A percentile compares a stretch with the other conserved stretches of the same genome.
Conservation (phyloP, 2,329 filamentous ascomycete genomes). For the Scytalidium lignicola region DNA sequence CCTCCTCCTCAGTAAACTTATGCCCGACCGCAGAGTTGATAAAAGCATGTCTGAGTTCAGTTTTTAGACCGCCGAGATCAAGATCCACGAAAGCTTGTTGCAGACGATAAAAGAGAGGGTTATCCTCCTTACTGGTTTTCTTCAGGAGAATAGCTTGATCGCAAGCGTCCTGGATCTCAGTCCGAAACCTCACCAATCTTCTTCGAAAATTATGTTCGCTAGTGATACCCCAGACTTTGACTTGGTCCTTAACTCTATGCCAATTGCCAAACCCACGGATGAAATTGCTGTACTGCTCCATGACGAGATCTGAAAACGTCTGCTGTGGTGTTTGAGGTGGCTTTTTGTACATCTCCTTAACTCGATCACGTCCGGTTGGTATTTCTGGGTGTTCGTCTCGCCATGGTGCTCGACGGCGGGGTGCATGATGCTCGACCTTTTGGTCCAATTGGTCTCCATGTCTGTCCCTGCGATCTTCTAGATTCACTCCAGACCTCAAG, state of each 20-base stretch:
- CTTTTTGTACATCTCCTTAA: background rate
- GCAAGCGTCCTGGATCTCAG: constrained; percentile 8
- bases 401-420: background rate
- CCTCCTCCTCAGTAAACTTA: constrained; percentile 47
- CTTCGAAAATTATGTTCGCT: constrained; percentile 2
- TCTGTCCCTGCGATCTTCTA: background rate
- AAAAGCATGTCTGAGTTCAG: constrained; percentile 64
- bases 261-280: background rate
- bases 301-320: background rate
- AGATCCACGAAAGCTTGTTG: constrained; percentile 53
- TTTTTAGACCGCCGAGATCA: constrained; percentile 45
- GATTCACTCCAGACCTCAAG: background rate
- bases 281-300: background rate
- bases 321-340: background rate
- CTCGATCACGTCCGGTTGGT: background rate
- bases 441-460: background rate
- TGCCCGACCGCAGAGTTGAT: constrained; percentile 54
- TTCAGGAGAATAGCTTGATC: constrained; percentile 9
- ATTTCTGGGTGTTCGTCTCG: background rate
- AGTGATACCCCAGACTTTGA: constrained; percentile 3
- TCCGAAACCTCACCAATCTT: constrained; percentile 9
- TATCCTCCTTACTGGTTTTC: constrained; percentile 8
- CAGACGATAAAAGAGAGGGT: constrained; percentile 31
- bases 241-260: background rate
- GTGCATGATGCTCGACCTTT: background rate